Evolutionary conservation across 306 rosid genomes (phyloP), one percentile per base, ranked within the genome.

Genomic region (Pachyrhizus erosus): DNA sequence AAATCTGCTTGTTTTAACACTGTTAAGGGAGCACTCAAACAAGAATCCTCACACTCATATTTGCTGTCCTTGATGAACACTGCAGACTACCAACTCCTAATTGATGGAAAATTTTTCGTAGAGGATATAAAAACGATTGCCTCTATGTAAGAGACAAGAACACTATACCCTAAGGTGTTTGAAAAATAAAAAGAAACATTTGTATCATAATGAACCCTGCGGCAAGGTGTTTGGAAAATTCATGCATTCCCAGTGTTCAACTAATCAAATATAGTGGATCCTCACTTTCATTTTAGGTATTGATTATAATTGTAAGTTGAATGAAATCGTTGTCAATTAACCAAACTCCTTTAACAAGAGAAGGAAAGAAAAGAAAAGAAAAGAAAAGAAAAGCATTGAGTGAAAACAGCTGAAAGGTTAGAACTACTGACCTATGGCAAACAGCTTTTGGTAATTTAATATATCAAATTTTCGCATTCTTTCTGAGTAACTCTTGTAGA

Each of bases 361-460:
- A 31, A 20, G 15, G 55, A 4, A 60, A 26, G 34, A 12, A 60
- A 18, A 9, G 13, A 1, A 42, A 33, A 17, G 14, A 34, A 4
- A 57, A 57, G 17, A 5, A 61, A 61, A 14, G 10, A 1, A 29
- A 17, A 29, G 7, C 37, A 9, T 31, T 4, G 58, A 51, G 18
- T 31, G 43, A 31, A 64, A 64, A 17, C 13, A 58, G 57, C 27
- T 40, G 55, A 34, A 68, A 61, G 42, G 49, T 34, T 70, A 75
- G 67, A 66, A 58, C n/a, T 51, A 85, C 94, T 86, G 78, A 93
- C 98, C 94, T 73, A 88, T 76, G 55, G 97, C 94, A 81, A 87
- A 90, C 89, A 87, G 83, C 91, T 93, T 91, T 84, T 93, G 96
- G 93, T 87, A 91, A 80, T 86, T 91, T 77, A 93, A 85, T 84